Base-by-base conservation (phyloP, 176 grass and related monocot species). In the Oryza punctata region DNA sequence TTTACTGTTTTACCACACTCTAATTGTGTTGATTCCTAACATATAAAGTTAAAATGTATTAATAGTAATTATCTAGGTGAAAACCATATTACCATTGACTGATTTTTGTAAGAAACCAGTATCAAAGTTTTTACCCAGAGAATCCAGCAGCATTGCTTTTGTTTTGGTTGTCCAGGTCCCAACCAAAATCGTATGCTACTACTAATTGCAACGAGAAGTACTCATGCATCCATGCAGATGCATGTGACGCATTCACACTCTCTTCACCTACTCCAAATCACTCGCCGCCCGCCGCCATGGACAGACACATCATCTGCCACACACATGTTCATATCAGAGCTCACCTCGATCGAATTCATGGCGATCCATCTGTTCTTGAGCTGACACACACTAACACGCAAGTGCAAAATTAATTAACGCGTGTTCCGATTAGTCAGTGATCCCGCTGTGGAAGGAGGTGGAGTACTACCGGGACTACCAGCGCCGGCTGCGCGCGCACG, bases 391-490 rank as follows among this genome's bases (percentile, higher is more conserved):
- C n/a, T n/a, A n/a, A 89, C 61, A 15, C 67, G 18, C 6, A 38
- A 38, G 37, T 38, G 37, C 37, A 8, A 38, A 38, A 38, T 38
- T 38, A 38, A 38, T 7, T 38, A 8, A 38, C 37, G 37, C 37
- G 37, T 38, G 37, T 38, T 38, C 37, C n/a, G 57, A 27, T 78
- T 89, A 92, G 86, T 76, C 80, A 70, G 89, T 94, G 87, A 94
- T 92, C 72, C 85, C 90, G n/a, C 82, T 97, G 19, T 86, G 85
- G 77, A 74, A 79, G 74, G 89, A 92, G 74, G 90, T 94, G 75
- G 88, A 97, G 43, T 86, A 87, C 85, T 97, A 92, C 88, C 64
- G 65, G 15, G 87, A 97, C 50, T 97, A 92, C 89, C 87, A 92
- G 86, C 26, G 4, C 1, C 70, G 84, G 0, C 89, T 97, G 7